These are phyloP conservation scores for Hevea brasiliensis DNA, from an alignment of 345 rosid genomes.

Conservation along the genomic window DNA sequence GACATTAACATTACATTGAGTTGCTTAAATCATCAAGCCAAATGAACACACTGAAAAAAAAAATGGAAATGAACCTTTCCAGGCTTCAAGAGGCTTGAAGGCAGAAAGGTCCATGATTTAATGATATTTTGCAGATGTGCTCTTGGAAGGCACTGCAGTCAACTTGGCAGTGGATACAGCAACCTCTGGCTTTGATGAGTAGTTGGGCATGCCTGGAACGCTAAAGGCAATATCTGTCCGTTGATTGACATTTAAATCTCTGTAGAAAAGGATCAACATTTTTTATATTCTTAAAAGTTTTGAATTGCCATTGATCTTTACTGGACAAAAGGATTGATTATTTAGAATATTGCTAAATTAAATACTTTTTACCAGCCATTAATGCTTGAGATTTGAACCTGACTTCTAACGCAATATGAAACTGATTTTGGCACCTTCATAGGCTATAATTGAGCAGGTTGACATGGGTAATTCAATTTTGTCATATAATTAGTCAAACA, in stretches of 20 bases:
- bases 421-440: too few relatives aligned
- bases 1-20: background rate
- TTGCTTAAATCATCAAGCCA: background rate
- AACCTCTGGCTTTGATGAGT: slow-evolving; percentile 49
- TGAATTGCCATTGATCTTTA: background rate
- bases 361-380: too few relatives aligned
- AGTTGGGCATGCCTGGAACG: slow-evolving; percentile 46
- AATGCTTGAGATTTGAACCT: too few relatives aligned
- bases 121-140: slow-evolving; percentile 26
- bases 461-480: too few relatives aligned
- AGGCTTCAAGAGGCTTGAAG: slow-evolving; percentile 59
- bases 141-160: slow-evolving; percentile 26
- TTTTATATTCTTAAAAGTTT: background rate
- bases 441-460: too few relatives aligned
- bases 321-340: background rate
- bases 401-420: too few relatives aligned
- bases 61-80: slow-evolving; percentile 59
- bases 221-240: slow-evolving; percentile 12
- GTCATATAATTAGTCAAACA: too few relatives aligned
- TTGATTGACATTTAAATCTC: slow-evolving; percentile 1
- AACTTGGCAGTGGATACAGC: slow-evolving; percentile 30
- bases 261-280: background rate
- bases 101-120: slow-evolving; percentile 71
- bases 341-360: background rate
- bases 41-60: background rate